phyloP scores from a whole-genome alignment of 139 green algal species.

The Micractinium sp. region DNA sequence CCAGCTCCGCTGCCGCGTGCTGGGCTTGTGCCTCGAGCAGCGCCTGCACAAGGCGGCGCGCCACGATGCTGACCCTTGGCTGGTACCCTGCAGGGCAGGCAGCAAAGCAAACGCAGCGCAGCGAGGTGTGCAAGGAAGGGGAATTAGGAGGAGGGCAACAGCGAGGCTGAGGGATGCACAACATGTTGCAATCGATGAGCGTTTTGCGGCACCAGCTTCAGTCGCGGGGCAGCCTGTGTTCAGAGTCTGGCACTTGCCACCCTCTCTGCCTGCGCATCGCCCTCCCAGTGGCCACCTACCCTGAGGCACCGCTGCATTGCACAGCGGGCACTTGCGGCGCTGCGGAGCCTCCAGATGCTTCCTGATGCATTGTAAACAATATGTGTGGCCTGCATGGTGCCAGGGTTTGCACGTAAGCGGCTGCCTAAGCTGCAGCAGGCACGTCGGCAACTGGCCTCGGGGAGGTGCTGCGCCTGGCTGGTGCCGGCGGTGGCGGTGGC shows the following conservation, averaged over 20 bases:
- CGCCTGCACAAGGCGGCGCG: neutral
- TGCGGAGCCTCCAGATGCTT: neutral
- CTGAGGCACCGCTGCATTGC: neutral
- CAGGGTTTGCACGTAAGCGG: neutral
- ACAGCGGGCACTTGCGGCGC: neutral
- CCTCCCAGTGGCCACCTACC: neutral
- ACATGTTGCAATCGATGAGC: neutral
- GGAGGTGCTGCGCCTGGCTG: neutral
- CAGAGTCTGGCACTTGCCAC: neutral
- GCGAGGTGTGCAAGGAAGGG: too few species aligned
- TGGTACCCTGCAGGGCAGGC: neutral
- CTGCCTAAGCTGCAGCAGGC: neutral
- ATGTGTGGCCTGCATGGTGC: neutral
- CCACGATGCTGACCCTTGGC: conserved; percentile 1
- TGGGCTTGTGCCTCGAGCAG: neutral
- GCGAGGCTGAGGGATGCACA: neutral
- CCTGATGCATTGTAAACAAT: neutral
- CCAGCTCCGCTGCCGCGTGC: neutral
- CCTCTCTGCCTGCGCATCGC: neutral
- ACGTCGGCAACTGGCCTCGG: neutral
- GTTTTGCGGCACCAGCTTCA: neutral
- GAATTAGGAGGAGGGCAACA: neutral
- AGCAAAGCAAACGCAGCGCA: neutral
- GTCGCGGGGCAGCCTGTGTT: neutral
- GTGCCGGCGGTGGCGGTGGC: too few species aligned